Base-by-base conservation (phyloP, 306 rosid genomes). In the Vigna mungo region DNA sequence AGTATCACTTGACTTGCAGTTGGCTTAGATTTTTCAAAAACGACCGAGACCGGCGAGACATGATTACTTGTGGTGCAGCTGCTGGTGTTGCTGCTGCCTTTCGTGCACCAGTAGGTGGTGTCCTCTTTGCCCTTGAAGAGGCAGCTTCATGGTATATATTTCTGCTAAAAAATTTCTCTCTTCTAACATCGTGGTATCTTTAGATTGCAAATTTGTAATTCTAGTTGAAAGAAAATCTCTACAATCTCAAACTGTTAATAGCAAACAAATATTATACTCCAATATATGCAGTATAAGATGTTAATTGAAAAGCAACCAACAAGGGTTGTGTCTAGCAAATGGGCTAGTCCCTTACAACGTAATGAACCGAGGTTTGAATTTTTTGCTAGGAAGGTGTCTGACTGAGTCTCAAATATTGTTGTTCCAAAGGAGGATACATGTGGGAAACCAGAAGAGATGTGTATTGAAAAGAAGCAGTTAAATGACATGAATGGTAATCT, bases 81-180 rank as follows among this genome's bases (percentile, higher is more conserved):
- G 98, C 97, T 69, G 98, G 98, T 54, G 98, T 93, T 58, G 98
- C 98, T 23, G 93, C 97, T 54, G 98, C 98, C 67, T 90, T 93
- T 83, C 93, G 98, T 67, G 95, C 97, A 49, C 97, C 98, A 30
- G 97, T 93, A 37, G 98, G 98, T 27, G 98, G 98, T 21, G 97
- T 93, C 72, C 98, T 93, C 69, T 93, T 93, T 81, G 94, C 97
- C 61, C 92, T 93, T 53, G 97, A 93, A 88, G 98, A 93, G 78
- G 98, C 93, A 37, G 98, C 98, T 93, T 88, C 98, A 71, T 93
- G 98, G 98, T 93, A 77, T 80, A 78, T 78, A 75, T 82, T 78
- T 75, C 78, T 83, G 68, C 65, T 72, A 30, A 72, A 62, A 54
- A 15, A 25, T 70, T 41, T 32, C 39, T 32, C 70, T 53, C 37